Conservation (phyloP, 75 land plant species). For the Gnetum montanum region DNA sequence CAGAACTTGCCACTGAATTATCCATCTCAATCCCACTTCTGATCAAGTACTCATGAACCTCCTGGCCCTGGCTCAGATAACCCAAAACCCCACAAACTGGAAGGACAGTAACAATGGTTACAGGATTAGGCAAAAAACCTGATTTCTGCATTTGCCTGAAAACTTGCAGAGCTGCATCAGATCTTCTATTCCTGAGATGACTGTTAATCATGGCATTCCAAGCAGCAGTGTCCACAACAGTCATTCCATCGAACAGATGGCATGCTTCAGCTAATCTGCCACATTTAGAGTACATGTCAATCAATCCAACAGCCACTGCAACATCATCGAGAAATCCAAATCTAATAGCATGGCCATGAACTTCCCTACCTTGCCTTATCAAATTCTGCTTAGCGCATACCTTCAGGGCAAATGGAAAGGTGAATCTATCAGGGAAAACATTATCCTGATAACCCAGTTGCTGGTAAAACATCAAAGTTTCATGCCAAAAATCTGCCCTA, state of each 20-base stretch:
- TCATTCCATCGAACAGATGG: conserved; percentile 7
- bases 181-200: too few species aligned
- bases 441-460: conserved; percentile 23
- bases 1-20: not conserved
- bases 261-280: conserved; percentile 6
- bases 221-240: conserved; percentile 1
- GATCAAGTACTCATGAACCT: not conserved
- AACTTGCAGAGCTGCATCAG: conserved; percentile 10
- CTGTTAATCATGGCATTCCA: conserved; percentile 10
- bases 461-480: conserved; percentile 18
- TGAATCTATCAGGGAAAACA: conserved; percentile 23
- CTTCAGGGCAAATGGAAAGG: conserved; percentile 21
- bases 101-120: conserved; percentile 22
- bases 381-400: conserved; percentile 14
- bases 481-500: conserved; percentile 8
- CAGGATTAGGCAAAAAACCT: conserved; percentile 19
- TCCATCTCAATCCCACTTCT: not conserved
- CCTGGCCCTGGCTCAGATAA: not conserved
- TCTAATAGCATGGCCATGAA: conserved; percentile 7
- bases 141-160: conserved; percentile 19
- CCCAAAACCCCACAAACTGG: conserved; percentile 15
- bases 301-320: conserved; percentile 1
- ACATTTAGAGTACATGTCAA: conserved; percentile 11
- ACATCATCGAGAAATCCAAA: conserved; percentile 5
- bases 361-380: not conserved